These are phyloP conservation scores for Aspergillus fijiensis DNA, from an alignment of 2,329 filamentous ascomycete genomes.

Conservation along the genomic window DNA sequence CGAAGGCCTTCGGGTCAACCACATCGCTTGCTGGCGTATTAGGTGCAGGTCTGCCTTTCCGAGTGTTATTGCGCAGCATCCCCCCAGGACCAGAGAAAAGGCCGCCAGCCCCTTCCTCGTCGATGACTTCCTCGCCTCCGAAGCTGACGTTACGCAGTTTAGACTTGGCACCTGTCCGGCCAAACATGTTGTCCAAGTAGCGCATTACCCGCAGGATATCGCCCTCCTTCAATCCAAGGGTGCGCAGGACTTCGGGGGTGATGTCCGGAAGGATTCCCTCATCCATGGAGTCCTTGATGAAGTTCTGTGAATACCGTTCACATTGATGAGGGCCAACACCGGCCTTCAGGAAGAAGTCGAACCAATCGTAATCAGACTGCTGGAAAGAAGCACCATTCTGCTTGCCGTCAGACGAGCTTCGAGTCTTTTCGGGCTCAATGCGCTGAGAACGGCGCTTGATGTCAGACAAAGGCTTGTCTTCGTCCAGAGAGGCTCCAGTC, in stretches of 20 bases:
- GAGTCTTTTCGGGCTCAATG: constrained; percentile 28
- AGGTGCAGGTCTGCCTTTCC: constrained; percentile 84
- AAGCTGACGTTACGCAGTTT: constrained; percentile 57
- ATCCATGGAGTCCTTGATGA: constrained; percentile 90
- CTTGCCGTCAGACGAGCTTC: constrained; percentile 36
- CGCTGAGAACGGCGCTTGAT: constrained; percentile 55
- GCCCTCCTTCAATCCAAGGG: constrained; percentile 88
- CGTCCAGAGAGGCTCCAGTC: constrained; percentile 83
- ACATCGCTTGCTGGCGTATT: constrained; percentile 82
- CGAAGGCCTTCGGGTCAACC: constrained; percentile 84
- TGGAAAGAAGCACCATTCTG: constrained; percentile 44
- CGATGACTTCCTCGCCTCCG: constrained; percentile 53
- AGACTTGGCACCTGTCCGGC: constrained; percentile 58
- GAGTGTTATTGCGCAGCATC: constrained; percentile 85
- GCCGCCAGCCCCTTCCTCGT: constrained; percentile 63
- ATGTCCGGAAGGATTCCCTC: constrained; percentile 91
- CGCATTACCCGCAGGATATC: constrained; percentile 97
- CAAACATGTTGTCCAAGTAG: constrained; percentile 75
- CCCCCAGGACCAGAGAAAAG: constrained; percentile 94
- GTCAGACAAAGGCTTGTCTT: constrained; percentile 89
- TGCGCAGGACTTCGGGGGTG: constrained; percentile 76
- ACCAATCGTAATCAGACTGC: constrained; percentile 83
- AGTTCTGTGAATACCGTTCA: constrained; percentile 89
- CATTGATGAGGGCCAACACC: constrained; percentile 91
- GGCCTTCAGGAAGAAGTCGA: constrained; percentile 93